Evolutionary conservation across 176 grass and related monocot genomes (phyloP), one percentile per base, ranked within the genome.

Genomic region (Pontederia paniculata): DNA sequence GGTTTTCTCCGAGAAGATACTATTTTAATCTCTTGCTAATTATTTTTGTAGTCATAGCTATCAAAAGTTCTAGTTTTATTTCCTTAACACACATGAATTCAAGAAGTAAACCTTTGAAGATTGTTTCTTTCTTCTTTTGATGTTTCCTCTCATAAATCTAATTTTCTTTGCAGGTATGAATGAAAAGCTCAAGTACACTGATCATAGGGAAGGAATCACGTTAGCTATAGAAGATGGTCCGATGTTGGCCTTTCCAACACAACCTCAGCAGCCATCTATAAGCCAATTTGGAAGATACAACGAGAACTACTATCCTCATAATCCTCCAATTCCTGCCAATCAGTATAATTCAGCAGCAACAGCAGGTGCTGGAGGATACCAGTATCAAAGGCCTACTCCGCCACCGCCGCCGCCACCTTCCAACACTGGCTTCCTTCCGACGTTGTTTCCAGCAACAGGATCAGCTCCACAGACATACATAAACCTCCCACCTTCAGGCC

Each of bases 191-290:
- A 74, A 73, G 57, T 61, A 77, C 57, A 57, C 83, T 71, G 73
- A 81, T 64, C 65, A 90, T 9, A 43, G 15, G 55, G 61, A 37
- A 4, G 74, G 86, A 41, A 90, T 97, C 65, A 79, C 83, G 76
- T 55, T 97, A 74, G 86, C 93, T 20, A 77, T 90, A 76, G 93
- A 90, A 88, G 86, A 97, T 48, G 86, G 86, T 17, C 83, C 86
- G 20, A 65, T 90, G 53, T 84, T 81, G 70, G 75, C 61, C 47
- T 97, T 84, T 60, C 80, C 77, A 58, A 18, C 56, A 10, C 17
- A 15, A 61, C 23, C 57, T 21, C 57, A 43, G 8, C 70, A 52
- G 41, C 43, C 47, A 13, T 59, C 79, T 44, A 67, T 50, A 21
- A 60, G 48, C 15, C 73, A 55, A 22, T 54, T 23, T 21, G 73